Base-by-base conservation (phyloP, 352 stramenopile genomes). In the Phytophthora pistaciae region DNA sequence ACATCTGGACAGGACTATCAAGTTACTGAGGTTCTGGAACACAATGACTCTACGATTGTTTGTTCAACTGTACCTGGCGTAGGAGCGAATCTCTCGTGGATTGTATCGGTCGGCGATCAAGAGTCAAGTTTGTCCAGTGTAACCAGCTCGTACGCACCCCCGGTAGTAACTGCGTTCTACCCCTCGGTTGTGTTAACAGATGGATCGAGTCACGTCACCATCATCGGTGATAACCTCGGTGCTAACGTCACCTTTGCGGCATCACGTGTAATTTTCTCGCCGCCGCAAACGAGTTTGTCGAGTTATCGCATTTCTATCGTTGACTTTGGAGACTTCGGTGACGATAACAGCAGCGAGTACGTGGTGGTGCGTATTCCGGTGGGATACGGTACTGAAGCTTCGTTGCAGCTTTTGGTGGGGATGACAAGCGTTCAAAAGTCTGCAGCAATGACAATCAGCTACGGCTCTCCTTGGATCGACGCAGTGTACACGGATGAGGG, bases 401-500 rank as follows among this genome's bases (percentile, higher is more conserved):
- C 72, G 2, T 18, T 91, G 18, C 69, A 80, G 49, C 46, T 85
- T 18, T 27, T 85, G 3, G 80, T 88, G 2, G 79, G 81, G 9
- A 74, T 62, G 3, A 60, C 68, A 18, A 86, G 75, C 62, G 27
- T 88, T 3, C 82, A 91, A 63, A 68, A 57, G 18, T 89, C 75
- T 33, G 23, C 78, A 20, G 3, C 36, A 2, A 11, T 90, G 29
- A 1, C 58, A 2, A 64, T 92, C 36, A 71, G 54, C 48, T 93
- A 92, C 55, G 44, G 57, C 9, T 18, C 60, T 21, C 86, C 86
- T 53, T 68, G 72, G 53, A 83, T 93, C 36, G 80, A 90, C 14
- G 62, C 69, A 2, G 80, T 92, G 52, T 84, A 78, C 64, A 92
- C 78, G 8, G 82, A 91, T 36, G 86, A 91, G 78, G 86, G 86